Conservation (phyloP, 139 green algal genomes). For the Closterium sp. region DNA sequence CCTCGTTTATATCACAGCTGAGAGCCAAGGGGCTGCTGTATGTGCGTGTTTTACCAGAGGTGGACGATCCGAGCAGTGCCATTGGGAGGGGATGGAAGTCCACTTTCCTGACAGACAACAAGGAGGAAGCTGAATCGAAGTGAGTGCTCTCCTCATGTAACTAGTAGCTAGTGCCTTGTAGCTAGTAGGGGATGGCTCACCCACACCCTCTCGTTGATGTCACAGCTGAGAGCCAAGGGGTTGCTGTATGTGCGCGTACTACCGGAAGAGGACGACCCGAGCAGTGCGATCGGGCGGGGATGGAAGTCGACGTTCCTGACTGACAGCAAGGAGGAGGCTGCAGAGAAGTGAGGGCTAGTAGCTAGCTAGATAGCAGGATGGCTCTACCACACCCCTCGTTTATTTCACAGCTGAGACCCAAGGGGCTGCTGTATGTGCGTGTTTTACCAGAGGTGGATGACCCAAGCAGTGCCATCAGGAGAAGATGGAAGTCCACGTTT, state of each 20-base stretch:
- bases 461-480: constrained; percentile 12
- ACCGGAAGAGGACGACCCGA: constrained; percentile 18
- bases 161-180: too few species aligned
- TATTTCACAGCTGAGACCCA: constrained; percentile 11
- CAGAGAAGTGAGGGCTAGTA: neutral
- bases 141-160: neutral
- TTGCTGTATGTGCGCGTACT: constrained; percentile 24
- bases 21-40: constrained; percentile 36
- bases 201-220: neutral
- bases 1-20: constrained; percentile 34
- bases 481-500: constrained; percentile 46
- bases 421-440: constrained; percentile 35
- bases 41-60: constrained; percentile 14
- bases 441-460: constrained; percentile 33
- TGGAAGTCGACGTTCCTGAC: constrained; percentile 46
- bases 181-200: too few species aligned
- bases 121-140: constrained; percentile 16
- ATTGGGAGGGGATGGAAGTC: constrained; percentile 48
- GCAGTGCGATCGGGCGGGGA: constrained; percentile 17
- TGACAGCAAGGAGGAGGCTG: constrained; percentile 1
- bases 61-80: constrained; percentile 24
- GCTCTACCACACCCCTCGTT: constrained; percentile 14
- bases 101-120: constrained; percentile 17
- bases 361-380: neutral
- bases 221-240: neutral